Evolutionary conservation across 495 filamentous ascomycete genomes (phyloP).

Genomic region (Cairneyella variabilis): DNA sequence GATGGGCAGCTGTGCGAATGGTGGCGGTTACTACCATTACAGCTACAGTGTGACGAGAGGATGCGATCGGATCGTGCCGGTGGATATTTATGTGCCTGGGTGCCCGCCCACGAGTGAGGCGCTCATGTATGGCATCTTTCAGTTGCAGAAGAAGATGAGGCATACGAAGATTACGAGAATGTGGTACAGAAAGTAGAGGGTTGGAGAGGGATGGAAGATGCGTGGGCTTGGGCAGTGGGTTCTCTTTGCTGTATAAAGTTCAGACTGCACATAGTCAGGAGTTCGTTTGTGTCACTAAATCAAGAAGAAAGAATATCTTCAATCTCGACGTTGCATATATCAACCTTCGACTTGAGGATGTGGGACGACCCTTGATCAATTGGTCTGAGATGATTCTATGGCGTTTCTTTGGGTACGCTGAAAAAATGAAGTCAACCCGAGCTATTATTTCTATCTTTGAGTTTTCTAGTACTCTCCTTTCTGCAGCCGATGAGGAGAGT

Average conservation of each 20-base stretch:
- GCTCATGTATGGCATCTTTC: conserved; percentile 64
- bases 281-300: conserved; percentile 20
- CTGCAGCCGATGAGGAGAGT: no score
- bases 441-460: no score
- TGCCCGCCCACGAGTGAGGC: conserved; percentile 89
- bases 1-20: conserved; percentile 91
- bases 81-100: conserved; percentile 90
- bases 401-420: no score
- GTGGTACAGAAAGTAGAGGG: conserved; percentile 57
- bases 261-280: conserved; percentile 21
- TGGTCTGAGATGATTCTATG: no score
- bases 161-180: conserved; percentile 44
- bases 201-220: neutral
- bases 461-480: no score
- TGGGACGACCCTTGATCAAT: no score
- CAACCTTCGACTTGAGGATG: no score
- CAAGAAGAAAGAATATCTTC: conserved; percentile 7
- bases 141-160: conserved; percentile 10
- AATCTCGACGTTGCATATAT: no score
- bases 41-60: conserved; percentile 84
- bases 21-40: conserved; percentile 93
- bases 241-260: conserved; percentile 26
- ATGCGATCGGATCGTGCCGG: conserved; percentile 86
- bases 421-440: no score
- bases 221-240: neutral